These are phyloP conservation scores for Coemansia sp. DNA, from an alignment of 192 early-diverging fungal genomes.

Conservation along the genomic window DNA sequence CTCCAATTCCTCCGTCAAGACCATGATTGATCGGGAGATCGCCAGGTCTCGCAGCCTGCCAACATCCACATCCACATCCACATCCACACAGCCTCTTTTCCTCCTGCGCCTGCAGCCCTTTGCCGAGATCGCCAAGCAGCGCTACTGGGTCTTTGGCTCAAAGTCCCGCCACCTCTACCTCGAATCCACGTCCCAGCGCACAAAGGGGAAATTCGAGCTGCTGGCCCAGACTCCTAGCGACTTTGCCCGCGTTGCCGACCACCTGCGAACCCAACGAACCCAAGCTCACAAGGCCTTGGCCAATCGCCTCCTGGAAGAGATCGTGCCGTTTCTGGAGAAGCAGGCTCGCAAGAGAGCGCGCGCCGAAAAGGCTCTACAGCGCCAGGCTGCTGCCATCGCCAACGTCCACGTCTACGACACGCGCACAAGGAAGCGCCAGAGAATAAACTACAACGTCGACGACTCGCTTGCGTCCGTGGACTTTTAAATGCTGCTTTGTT, in stretches of 20 bases:
- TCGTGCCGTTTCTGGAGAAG: conserved; percentile 35
- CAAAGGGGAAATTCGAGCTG: conserved; percentile 36
- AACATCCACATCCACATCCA: conserved; percentile 10
- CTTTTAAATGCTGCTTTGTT: too few species aligned
- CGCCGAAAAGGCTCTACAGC: conserved; percentile 35
- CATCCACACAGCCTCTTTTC: not conserved
- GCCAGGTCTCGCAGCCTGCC: conserved; percentile 24
- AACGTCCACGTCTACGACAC: conserved; percentile 52
- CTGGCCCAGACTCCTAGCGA: conserved; percentile 43
- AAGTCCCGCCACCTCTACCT: conserved; percentile 48
- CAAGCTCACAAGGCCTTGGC: conserved; percentile 40
- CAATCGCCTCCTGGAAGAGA: conserved; percentile 14
- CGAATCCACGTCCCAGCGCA: conserved; percentile 36
- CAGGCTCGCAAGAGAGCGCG: conserved; percentile 32
- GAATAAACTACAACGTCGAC: conserved; percentile 45
- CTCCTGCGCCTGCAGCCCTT: conserved; percentile 36
- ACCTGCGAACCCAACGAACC: conserved; percentile 24
- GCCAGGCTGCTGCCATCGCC: conserved; percentile 36
- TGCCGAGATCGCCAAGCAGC: conserved; percentile 48
- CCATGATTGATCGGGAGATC: conserved; percentile 29
- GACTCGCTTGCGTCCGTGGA: conserved; percentile 5
- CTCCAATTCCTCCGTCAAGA: conserved; percentile 40
- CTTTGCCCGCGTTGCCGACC: conserved; percentile 20
- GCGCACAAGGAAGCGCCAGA: conserved; percentile 52
- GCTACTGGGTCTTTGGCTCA: conserved; percentile 52